Base-by-base conservation (phyloP, 2,329 filamentous ascomycete genomes). In the Xylariaceae sp. region DNA sequence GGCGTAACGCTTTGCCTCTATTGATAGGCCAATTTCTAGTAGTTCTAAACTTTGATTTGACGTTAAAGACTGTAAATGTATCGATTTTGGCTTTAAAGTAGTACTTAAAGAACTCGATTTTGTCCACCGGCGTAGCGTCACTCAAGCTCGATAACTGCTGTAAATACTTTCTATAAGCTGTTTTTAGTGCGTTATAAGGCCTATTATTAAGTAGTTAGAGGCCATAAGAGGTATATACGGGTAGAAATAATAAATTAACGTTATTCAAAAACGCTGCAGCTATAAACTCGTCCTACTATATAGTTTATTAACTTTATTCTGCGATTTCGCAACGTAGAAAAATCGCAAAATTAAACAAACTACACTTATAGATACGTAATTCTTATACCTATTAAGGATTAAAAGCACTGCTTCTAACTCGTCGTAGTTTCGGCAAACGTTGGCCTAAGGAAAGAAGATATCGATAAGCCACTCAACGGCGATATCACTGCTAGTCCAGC, bases 331-430 rank as follows among this genome's bases (percentile, higher is more conserved):
- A 29, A 29, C 14, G 14, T 8, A 8, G 8, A 29, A 29, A 29
- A 29, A 29, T 29, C 25, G 25, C 14, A 29, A 29, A 29, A 29
- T 10, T 36, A 36, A 36, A 17, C 33, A 14, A 36, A 10, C 17
- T 36, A 17, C 33, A 36, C 17, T 36, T 36, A 36, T 36, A 36
- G 17, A 36, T 14, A 17, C 17, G 17, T 36, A 36, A 36, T 19
- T 36, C 16, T 36, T 36, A 36, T 36, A 36, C 33, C 17, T 36
- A 36, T 36, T 36, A 36, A 36, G 33, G 8, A 36, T 36, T 36
- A 10, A 36, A 36, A 36, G 33, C 7, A 36, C 33, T 10, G 33
- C 33, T 17, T 36, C 17, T n/a, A 36, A 36, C 17, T 36, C 8
- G 33, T 36, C 17, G 8, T 36, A 10, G 14, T 17, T 36, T 10